These are phyloP conservation scores for Vigna angularis DNA, from an alignment of 306 rosid genomes.

Conservation along the genomic window DNA sequence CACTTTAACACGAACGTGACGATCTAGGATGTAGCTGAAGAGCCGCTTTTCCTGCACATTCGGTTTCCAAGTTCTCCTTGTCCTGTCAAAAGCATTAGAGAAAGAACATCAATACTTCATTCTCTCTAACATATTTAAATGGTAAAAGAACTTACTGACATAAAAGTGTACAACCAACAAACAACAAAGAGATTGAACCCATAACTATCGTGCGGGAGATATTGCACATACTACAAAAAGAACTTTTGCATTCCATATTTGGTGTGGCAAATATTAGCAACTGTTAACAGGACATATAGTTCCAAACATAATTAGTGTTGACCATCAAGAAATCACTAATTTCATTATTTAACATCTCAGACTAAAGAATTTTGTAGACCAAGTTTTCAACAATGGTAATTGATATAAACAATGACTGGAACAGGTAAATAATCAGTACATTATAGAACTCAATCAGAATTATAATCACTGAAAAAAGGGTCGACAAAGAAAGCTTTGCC, in stretches of 20 bases:
- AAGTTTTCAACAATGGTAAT: not conserved
- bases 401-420: constrained; percentile 19
- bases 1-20: constrained; percentile 86
- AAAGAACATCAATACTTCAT: constrained; percentile 37
- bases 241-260: constrained; percentile 14
- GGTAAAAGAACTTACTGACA: constrained; percentile 26
- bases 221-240: not conserved
- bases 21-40: constrained; percentile 87
- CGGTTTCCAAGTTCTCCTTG: constrained; percentile 92
- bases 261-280: constrained; percentile 20
- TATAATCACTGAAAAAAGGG: constrained; percentile 15
- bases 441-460: constrained; percentile 27
- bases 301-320: not conserved
- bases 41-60: constrained; percentile 95
- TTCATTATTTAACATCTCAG: constrained; percentile 24
- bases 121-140: not conserved
- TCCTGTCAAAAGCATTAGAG: constrained; percentile 56
- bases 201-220: not conserved
- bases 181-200: constrained; percentile 6
- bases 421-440: not conserved
- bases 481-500: constrained; percentile 26
- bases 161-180: constrained; percentile 33
- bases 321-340: not conserved
- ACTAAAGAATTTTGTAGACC: constrained; percentile 25
- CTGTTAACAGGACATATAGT: constrained; percentile 10